Percentiles rank a stretch among this genome's conserved stretches.
Conservation (phyloP, 345 rosid species). For the Hypericum perforatum region DNA sequence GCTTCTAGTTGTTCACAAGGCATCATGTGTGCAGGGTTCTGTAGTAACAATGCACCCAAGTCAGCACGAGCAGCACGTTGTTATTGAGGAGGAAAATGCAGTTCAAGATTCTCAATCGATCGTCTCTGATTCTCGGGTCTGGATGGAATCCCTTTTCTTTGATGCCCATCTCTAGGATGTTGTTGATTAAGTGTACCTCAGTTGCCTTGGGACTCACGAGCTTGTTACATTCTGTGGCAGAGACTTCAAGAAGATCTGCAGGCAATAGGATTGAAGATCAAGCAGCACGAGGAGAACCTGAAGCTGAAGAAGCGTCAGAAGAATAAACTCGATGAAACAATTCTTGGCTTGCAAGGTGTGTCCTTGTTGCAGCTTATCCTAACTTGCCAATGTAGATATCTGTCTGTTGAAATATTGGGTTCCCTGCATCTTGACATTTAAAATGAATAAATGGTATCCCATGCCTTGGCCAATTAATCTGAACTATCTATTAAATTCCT, state of each 20-base stretch:
- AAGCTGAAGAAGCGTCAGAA: conserved; percentile 39
- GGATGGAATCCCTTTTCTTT: not conserved
- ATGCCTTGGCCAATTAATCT: not conserved
- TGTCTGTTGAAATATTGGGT: no score
- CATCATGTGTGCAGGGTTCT: conserved; percentile 9
- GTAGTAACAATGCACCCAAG: conserved; percentile 11
- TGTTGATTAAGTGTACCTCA: not conserved
- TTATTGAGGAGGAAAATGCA: conserved; percentile 4
- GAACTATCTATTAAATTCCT: conserved; percentile 9
- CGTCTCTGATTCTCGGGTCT: conserved; percentile 15
- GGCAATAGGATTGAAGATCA: conserved; percentile 46
- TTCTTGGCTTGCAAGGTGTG: conserved; percentile 60
- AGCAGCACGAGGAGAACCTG: conserved; percentile 55
- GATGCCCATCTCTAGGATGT: not conserved
- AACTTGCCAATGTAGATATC: no score
- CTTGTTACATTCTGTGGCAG: conserved; percentile 16
- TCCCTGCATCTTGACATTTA: not conserved
- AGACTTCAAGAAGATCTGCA: conserved; percentile 68
- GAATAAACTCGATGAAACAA: conserved; percentile 46
- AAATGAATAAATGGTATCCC: conserved; percentile 3
- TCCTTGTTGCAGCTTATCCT: not conserved
- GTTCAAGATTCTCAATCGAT: conserved; percentile 10
- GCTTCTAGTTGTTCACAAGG: no score
- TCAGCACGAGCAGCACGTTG: conserved; percentile 12
- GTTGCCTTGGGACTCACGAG: not conserved